Evolutionary conservation across 1,284 basidiomycete genomes (phyloP).

Genomic region (Apiotrichum brassicae): DNA sequence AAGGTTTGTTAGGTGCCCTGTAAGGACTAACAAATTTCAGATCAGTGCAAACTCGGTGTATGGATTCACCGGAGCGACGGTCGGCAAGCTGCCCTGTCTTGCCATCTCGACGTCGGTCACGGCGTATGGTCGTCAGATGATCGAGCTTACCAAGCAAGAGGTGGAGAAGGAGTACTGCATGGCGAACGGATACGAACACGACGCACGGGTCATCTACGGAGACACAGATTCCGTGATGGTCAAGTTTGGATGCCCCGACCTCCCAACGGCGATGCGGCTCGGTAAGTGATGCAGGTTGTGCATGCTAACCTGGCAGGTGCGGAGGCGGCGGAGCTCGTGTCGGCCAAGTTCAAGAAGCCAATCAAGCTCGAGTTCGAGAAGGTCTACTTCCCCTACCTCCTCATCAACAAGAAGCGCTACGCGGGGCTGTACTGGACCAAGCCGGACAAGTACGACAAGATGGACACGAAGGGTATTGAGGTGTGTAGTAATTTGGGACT

Average conservation of each 20-base stretch:
- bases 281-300: constrained; percentile 50
- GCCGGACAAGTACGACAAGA: constrained; percentile 90
- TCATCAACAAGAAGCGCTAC: constrained; percentile 96
- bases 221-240: constrained; percentile 99
- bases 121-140: constrained; percentile 94
- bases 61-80: constrained; percentile 90
- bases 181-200: constrained; percentile 74
- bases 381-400: constrained; percentile 91
- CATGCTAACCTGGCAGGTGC: constrained; percentile 54
- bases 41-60: constrained; percentile 97
- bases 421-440: constrained; percentile 94
- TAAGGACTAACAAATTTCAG: constrained; percentile 47
- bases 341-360: constrained; percentile 80
- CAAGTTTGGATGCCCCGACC: constrained; percentile 79
- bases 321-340: constrained; percentile 91
- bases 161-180: constrained; percentile 82
- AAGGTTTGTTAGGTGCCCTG: constrained; percentile 55
- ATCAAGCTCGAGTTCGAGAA: constrained; percentile 99
- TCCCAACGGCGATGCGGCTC: constrained; percentile 76
- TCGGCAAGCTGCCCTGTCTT: constrained; percentile 89
- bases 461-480: constrained; percentile 98
- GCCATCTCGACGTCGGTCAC: constrained; percentile 89
- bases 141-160: constrained; percentile 85
- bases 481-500: constrained; percentile 48
- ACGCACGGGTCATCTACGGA: constrained; percentile 90